Evolutionary conservation across 2,329 filamentous ascomycete species (phyloP).

Genomic region (Kalmusia sp.): DNA sequence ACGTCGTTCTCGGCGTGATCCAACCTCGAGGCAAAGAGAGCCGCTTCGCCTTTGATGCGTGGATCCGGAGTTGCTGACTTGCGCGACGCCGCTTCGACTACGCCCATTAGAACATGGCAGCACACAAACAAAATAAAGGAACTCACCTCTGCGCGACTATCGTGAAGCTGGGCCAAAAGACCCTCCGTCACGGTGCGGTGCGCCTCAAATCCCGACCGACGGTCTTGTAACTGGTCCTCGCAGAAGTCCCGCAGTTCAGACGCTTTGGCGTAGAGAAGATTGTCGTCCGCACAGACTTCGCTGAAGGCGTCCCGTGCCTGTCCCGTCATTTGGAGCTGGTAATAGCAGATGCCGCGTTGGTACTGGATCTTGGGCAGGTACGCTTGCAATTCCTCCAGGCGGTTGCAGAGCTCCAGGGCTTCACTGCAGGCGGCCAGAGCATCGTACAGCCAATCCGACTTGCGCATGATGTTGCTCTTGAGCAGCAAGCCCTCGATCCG

Average conservation of each 20-base stretch:
- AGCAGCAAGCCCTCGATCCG: conserved; percentile 37
- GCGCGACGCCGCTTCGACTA: conserved; percentile 31
- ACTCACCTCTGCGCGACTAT: conserved; percentile 21
- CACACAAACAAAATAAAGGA: not conserved
- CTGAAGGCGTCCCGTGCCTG: conserved; percentile 31
- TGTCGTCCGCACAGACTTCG: conserved; percentile 14
- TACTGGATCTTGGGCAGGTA: conserved; percentile 35
- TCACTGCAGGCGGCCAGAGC: conserved; percentile 42
- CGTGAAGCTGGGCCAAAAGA: conserved; percentile 24
- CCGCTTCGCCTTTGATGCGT: conserved; percentile 30
- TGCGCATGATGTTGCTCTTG: conserved; percentile 35
- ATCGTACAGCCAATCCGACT: conserved; percentile 32
- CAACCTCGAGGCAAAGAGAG: conserved; percentile 28
- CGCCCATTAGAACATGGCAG: conserved; percentile 2
- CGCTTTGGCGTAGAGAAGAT: conserved; percentile 18
- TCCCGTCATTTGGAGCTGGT: conserved; percentile 29
- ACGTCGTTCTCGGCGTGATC: conserved; percentile 8
- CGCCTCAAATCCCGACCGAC: conserved; percentile 40
- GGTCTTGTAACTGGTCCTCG: conserved; percentile 28
- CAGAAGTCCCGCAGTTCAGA: conserved; percentile 22
- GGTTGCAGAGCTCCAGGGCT: conserved; percentile 36
- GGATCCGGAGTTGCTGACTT: conserved; percentile 30
- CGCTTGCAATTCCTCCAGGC: conserved; percentile 23
- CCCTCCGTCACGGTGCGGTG: conserved; percentile 27
- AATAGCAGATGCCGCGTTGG: conserved; percentile 31